These are phyloP conservation scores for Chalaropsis thielavioides DNA, from an alignment of 2,329 filamentous ascomycete species.

Conservation along the genomic window DNA sequence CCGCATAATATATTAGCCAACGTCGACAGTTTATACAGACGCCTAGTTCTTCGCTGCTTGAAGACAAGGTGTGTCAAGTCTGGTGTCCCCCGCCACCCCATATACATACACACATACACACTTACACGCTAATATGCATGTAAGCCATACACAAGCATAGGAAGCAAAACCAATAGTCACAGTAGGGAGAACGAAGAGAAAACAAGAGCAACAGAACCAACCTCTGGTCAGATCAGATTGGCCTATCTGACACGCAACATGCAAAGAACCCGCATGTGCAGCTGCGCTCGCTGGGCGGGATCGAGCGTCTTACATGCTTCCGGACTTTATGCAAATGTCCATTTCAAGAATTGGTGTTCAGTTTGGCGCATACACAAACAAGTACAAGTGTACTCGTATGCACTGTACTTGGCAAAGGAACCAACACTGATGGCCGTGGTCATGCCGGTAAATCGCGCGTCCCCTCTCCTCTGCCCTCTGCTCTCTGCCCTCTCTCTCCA, in stretches of 20 bases:
- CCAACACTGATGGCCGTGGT: background rate
- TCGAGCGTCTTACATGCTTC: background rate
- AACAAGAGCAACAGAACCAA: background rate
- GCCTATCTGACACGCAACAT: background rate
- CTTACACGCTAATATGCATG: background rate
- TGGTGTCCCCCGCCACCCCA: background rate
- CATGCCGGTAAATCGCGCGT: background rate
- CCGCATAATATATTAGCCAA: slow-evolving; percentile 1
- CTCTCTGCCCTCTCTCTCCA: background rate
- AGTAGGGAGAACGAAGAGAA: background rate
- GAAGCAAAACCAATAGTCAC: background rate
- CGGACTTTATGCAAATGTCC: background rate
- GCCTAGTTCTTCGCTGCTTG: too few species aligned
- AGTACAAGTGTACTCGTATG: too few species aligned
- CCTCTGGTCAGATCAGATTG: too few species aligned
- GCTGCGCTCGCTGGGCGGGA: background rate
- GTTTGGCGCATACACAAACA: background rate
- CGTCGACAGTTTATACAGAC: slow-evolving; percentile 8
- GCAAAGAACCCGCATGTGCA: background rate
- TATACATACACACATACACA: background rate
- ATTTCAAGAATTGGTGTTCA: background rate
- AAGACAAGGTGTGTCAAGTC: background rate
- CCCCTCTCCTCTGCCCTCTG: background rate
- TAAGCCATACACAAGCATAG: background rate
- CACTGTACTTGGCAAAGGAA: too few species aligned